Percentiles rank a stretch among this genome's conserved stretches.
phyloP scores from a whole-genome alignment of 2,329 filamentous ascomycete species.

The Aspergillus piperis region DNA sequence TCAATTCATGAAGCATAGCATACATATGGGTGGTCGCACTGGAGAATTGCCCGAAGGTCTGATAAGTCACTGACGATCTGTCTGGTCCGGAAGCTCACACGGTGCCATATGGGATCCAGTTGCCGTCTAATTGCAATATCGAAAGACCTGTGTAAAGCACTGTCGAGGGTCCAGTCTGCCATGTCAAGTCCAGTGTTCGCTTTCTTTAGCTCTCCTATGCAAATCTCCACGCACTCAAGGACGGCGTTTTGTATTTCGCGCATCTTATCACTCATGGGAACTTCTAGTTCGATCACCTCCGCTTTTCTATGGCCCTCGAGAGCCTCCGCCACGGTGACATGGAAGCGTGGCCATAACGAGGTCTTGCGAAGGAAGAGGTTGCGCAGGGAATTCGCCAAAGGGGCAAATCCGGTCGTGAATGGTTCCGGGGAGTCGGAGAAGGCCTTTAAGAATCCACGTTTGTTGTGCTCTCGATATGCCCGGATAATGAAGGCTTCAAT shows the following conservation, averaged over 20 bases:
- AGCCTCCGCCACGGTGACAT: conserved; percentile 83
- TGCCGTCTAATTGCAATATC: conserved; percentile 85
- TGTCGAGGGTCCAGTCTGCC: conserved; percentile 96
- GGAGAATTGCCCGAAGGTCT: conserved; percentile 78
- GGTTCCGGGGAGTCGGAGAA: conserved; percentile 93
- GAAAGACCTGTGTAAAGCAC: conserved; percentile 87
- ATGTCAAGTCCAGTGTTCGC: conserved; percentile 86
- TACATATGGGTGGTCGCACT: conserved; percentile 47
- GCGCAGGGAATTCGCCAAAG: conserved; percentile 84
- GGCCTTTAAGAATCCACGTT: conserved; percentile 88
- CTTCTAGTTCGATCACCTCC: conserved; percentile 94
- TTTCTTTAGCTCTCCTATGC: conserved; percentile 91
- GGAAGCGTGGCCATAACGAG: conserved; percentile 90
- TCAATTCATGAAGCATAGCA: conserved; percentile 16
- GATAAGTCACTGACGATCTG: conserved; percentile 91
- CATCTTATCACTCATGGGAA: conserved; percentile 95
- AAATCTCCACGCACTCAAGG: conserved; percentile 93
- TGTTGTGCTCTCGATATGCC: conserved; percentile 93
- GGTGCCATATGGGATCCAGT: conserved; percentile 94
- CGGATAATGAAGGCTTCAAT: conserved; percentile 93
- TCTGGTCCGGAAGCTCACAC: conserved; percentile 90
- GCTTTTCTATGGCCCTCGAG: conserved; percentile 90
- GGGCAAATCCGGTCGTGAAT: conserved; percentile 84
- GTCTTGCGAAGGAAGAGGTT: conserved; percentile 88
- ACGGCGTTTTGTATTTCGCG: conserved; percentile 89